A percentile compares a stretch with the other conserved stretches of the same genome.
These are phyloP conservation scores for Xanthoconium stramineum DNA, from an alignment of 768 basidiomycete genomes.

Conservation along the genomic window DNA sequence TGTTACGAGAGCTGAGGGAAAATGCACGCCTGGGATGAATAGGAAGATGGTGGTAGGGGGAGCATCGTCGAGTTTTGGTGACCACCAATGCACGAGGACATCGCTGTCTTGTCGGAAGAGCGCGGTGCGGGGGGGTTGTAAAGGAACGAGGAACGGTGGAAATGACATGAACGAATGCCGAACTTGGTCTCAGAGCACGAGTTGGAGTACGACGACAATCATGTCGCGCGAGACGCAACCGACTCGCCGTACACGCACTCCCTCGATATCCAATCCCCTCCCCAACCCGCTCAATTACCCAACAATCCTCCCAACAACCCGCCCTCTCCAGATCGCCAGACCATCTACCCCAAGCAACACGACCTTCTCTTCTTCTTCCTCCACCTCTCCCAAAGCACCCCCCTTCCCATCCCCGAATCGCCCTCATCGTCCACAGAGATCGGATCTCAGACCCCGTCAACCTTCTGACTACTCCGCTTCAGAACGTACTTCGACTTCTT, in stretches of 20 bases:
- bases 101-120: constrained; percentile 5
- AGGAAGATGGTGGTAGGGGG: constrained; percentile 36
- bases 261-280: constrained; percentile 42
- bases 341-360: constrained; percentile 50
- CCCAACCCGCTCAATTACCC: constrained; percentile 32
- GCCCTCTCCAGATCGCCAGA: constrained; percentile 62
- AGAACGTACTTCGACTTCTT: constrained; percentile 47
- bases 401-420: constrained; percentile 44
- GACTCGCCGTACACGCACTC: constrained; percentile 44
- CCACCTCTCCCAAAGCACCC: constrained; percentile 35
- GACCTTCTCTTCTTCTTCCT: constrained; percentile 28
- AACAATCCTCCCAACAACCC: constrained; percentile 37
- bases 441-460: constrained; percentile 56
- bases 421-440: constrained; percentile 65
- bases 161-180: neutral
- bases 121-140: constrained; percentile 5
- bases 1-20: neutral
- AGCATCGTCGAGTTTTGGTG: constrained; percentile 18
- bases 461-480: constrained; percentile 51
- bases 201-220: constrained; percentile 9
- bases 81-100: constrained; percentile 55
- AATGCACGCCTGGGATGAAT: constrained; percentile 46
- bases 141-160: constrained; percentile 5
- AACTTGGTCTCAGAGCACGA: constrained; percentile 1
- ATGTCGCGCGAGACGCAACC: constrained; percentile 48